Evolutionary conservation across 1,284 basidiomycete species (phyloP).

Genomic region (Puccinia polysora): DNA sequence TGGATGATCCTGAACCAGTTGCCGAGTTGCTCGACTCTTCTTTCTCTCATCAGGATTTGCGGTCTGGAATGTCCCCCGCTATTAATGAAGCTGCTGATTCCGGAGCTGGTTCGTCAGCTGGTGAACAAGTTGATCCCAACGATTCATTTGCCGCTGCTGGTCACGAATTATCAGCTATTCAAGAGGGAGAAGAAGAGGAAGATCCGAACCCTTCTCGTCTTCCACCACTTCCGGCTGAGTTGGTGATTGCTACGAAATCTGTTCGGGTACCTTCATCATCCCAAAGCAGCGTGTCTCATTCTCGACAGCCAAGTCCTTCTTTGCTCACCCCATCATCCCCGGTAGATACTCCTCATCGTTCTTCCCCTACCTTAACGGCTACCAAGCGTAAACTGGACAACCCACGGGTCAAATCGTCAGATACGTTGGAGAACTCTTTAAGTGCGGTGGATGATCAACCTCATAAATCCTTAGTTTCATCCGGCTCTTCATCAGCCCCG

Average conservation of each 20-base stretch:
- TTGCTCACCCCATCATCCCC: too few species aligned
- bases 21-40: not conserved
- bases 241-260: not conserved
- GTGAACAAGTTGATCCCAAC: conserved; percentile 22
- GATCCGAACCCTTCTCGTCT: conserved; percentile 3
- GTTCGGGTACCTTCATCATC: not conserved
- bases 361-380: too few species aligned
- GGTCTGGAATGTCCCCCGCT: not conserved
- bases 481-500: conserved; percentile 9
- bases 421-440: too few species aligned
- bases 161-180: conserved; percentile 43
- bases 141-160: conserved; percentile 24
- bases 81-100: not conserved
- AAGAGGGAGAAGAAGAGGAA: conserved; percentile 44
- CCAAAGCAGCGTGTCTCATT: too few species aligned
- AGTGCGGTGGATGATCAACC: not conserved
- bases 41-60: not conserved
- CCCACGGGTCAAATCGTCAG: not conserved
- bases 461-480: conserved; percentile 1
- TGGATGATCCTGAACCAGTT: conserved; percentile 4
- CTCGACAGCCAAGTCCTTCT: not conserved
- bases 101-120: not conserved
- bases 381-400: too few species aligned
- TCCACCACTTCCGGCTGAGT: conserved; percentile 9
- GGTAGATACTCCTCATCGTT: too few species aligned